These are phyloP conservation scores for Saturnispora mendoncae DNA, from an alignment of 805 yeast genomes.

Conservation along the genomic window DNA sequence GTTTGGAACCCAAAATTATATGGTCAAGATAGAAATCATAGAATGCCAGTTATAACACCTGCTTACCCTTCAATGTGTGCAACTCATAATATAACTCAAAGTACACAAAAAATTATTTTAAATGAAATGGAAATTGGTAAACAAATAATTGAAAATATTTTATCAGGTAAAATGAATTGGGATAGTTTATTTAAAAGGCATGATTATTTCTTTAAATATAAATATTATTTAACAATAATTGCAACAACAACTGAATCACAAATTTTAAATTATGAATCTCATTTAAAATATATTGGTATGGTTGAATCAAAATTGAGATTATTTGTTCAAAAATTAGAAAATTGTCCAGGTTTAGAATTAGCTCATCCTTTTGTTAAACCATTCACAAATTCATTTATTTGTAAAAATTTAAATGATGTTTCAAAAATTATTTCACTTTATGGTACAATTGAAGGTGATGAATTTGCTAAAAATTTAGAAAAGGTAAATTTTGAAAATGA, in stretches of 20 bases:
- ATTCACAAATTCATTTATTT: conserved; percentile 44
- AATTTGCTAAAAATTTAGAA: conserved; percentile 28
- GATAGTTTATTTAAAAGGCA: conserved; percentile 67
- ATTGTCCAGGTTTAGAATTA: conserved; percentile 58
- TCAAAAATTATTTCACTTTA: conserved; percentile 31
- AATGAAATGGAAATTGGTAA: conserved; percentile 74
- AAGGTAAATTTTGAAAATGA: conserved; percentile 26
- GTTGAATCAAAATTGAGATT: conserved; percentile 82
- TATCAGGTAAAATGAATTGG: conserved; percentile 61
- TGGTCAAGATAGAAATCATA: conserved; percentile 79
- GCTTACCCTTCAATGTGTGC: conserved; percentile 99
- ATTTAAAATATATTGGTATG: conserved; percentile 84
- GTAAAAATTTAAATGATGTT: conserved; percentile 35
- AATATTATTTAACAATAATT: conserved; percentile 75
- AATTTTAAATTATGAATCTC: conserved; percentile 55
- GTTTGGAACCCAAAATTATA: conserved; percentile 95
- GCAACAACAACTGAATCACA: conserved; percentile 63
- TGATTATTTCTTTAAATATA: conserved; percentile 73
- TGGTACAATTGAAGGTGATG: conserved; percentile 52
- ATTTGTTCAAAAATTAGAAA: conserved; percentile 76
- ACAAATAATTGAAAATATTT: conserved; percentile 60
- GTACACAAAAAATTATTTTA: conserved; percentile 77
- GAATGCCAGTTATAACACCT: conserved; percentile 97
- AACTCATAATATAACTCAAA: conserved; percentile 85
- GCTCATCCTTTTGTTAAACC: conserved; percentile 90